Evolutionary conservation across 345 rosid genomes (phyloP).

Genomic region (Rubroshorea leprosula): DNA sequence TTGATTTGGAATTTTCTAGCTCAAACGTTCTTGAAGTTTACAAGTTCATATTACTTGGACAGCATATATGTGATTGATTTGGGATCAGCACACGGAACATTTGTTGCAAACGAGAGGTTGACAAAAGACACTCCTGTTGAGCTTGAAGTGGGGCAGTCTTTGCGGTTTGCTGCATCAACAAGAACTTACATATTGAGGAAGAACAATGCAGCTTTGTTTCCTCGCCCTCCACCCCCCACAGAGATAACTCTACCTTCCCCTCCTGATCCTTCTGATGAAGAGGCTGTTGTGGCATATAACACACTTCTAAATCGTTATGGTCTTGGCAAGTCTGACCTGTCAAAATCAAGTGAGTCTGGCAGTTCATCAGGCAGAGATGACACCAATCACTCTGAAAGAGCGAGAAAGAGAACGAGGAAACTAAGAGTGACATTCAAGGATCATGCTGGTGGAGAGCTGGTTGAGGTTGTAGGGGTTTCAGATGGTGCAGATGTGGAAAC

Average conservation of each 20-base stretch:
- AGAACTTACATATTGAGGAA: constrained; percentile 73
- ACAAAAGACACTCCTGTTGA: constrained; percentile 65
- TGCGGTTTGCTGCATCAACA: constrained; percentile 92
- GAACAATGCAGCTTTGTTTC: constrained; percentile 74
- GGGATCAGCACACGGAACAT: constrained; percentile 81
- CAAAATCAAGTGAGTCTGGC: constrained; percentile 23
- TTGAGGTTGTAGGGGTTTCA: constrained; percentile 84
- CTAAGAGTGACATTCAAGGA: constrained; percentile 64
- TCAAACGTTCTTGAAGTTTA: neutral
- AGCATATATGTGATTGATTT: constrained; percentile 74
- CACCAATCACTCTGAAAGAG: constrained; percentile 30
- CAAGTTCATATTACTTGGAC: constrained; percentile 8
- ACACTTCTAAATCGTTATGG: constrained; percentile 79
- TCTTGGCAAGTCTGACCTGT: constrained; percentile 33
- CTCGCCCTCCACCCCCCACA: constrained; percentile 45
- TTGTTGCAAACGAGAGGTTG: constrained; percentile 88
- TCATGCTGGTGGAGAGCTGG: constrained; percentile 86
- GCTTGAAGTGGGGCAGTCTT: constrained; percentile 70
- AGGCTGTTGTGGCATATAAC: constrained; percentile 77
- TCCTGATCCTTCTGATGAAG: constrained; percentile 84
- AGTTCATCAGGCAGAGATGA: constrained; percentile 20
- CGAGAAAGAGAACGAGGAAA: constrained; percentile 54
- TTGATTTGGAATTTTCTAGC: neutral
- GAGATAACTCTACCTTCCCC: constrained; percentile 69
- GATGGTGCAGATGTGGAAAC: constrained; percentile 95